Conservation (phyloP, 176 grass and related monocot genomes). For the Juncus effusus region DNA sequence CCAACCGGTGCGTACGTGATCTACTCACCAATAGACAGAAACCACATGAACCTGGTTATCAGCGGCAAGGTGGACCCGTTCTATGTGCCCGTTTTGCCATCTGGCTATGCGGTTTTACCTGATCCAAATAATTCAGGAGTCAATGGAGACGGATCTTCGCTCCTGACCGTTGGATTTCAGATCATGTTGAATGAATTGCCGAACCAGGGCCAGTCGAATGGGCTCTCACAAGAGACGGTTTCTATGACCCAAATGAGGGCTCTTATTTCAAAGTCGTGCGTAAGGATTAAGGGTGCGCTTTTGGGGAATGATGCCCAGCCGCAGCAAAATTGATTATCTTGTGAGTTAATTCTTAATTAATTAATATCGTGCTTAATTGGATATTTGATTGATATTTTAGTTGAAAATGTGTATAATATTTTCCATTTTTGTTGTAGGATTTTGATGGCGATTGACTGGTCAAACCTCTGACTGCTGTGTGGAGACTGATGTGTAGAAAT, state of each 20-base stretch:
- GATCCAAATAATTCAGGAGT: background rate
- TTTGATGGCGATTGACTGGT: background rate
- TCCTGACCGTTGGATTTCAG: slow-evolving; percentile 55
- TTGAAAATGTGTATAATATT: no score
- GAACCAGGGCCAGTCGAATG: slow-evolving; percentile 9
- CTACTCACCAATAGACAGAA: slow-evolving; percentile 38
- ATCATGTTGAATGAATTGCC: slow-evolving; percentile 34
- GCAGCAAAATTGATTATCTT: background rate
- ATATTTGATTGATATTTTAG: slow-evolving; percentile 6
- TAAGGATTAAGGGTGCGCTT: slow-evolving; percentile 31
- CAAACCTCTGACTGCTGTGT: no score
- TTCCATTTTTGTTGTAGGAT: background rate
- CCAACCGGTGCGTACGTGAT: slow-evolving; percentile 43
- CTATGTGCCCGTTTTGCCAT: slow-evolving; percentile 33
- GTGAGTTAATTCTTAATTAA: slow-evolving; percentile 14
- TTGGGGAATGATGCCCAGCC: slow-evolving; percentile 7
- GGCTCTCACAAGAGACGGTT: slow-evolving; percentile 26
- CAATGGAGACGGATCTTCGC: slow-evolving; percentile 30
- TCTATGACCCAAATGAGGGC: background rate
- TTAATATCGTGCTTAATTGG: background rate
- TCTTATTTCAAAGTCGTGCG: slow-evolving; percentile 30
- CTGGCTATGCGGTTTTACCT: slow-evolving; percentile 35
- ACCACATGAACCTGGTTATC: slow-evolving; percentile 26
- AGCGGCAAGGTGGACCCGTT: background rate
- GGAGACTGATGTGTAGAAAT: no score